Conservation (phyloP, 805 yeast species). For the Yueomyces sinensis region DNA sequence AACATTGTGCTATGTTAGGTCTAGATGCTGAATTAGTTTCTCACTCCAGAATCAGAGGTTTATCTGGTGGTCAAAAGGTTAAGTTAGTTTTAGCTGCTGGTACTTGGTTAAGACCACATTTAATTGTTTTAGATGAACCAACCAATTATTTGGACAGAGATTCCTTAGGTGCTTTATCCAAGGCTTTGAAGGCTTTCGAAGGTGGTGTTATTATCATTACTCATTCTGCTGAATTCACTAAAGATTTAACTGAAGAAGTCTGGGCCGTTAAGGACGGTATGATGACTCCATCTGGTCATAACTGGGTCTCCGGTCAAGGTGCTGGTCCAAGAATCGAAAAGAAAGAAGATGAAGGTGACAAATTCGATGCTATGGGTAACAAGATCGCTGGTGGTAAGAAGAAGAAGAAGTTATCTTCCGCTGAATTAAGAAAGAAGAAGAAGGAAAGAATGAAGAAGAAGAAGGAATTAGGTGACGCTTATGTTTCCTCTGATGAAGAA, state of each 20-base stretch:
- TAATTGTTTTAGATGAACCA: slow-evolving; percentile 99
- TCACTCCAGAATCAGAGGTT: slow-evolving; percentile 99
- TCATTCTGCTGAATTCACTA: slow-evolving; percentile 99
- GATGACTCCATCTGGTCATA: slow-evolving; percentile 99
- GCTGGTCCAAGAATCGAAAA: slow-evolving; percentile 98
- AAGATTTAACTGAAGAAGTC: slow-evolving; percentile 98
- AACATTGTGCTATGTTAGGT: slow-evolving; percentile 97
- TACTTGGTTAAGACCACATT: slow-evolving; percentile 99
- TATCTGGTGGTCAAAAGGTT: slow-evolving; percentile 99
- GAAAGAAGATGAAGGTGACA: slow-evolving; percentile 94
- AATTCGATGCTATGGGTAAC: slow-evolving; percentile 99
- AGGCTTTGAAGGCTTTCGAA: slow-evolving; percentile 96
- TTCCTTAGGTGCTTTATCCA: slow-evolving; percentile 97
- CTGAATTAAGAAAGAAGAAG: slow-evolving; percentile 99
- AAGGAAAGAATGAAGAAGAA: slow-evolving; percentile 99
- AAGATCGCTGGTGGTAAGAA: slow-evolving; percentile 93
- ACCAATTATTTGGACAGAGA: slow-evolving; percentile 99
- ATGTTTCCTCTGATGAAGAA: slow-evolving; percentile 94
- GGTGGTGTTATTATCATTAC: slow-evolving; percentile 99
- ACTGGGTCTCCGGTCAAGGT: slow-evolving; percentile 99
- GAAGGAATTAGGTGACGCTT: slow-evolving; percentile 99
- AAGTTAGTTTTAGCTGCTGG: slow-evolving; percentile 99
- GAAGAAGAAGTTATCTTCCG: slow-evolving; percentile 95
- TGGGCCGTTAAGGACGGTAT: slow-evolving; percentile 98
- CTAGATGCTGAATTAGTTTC: slow-evolving; percentile 98